Base-by-base conservation (phyloP, 179 eudicot genomes). In the Gypsophila paniculata region DNA sequence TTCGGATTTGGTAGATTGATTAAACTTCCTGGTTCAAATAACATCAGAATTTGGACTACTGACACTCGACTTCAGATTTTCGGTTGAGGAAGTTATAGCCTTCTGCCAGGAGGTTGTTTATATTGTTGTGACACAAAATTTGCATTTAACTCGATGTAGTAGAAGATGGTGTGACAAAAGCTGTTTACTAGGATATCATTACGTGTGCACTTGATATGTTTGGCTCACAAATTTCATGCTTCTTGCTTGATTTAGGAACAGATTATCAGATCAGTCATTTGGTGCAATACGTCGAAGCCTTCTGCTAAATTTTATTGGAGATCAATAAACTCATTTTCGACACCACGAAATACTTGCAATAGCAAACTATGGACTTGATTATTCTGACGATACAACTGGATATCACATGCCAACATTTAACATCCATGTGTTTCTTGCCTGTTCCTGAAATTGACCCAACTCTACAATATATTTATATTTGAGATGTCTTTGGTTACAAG, bases 211-310 rank as follows among this genome's bases (percentile, higher is more conserved):
- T 39, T 38, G 17, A 9, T 39, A 38, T 64, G 1, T 26, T 61
- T 34, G 18, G 36, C 12, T 25, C 66, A 61, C 19, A 61, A 32
- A 22, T 34, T 2, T 42, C 54, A 65, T 19, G 71, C 58, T 21
- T 67, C 49, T 67, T 15, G 22, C 58, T 67, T 67, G 39, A 48
- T 48, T 67, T 48, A 23, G 55, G 21, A 68, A n/a, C 55, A 12
- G 17, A 46, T 9, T 10, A 15, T 6, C 39, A 48, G 15, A 25
- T 15, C 21, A 38, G 11, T 23, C 32, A 51, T 32, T 9, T 69
- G 15, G 48, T 29, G 61, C 44, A 69, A 29, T 1, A 17, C 17
- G 29, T 53, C 29, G 1, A 34, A 29, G 25, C 61, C 25, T 53
- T 69, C 34, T 32, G 61, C 29, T 69, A 53, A 39, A 52, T n/a